Percentiles rank a stretch among this genome's conserved stretches.
Evolutionary conservation across 495 filamentous ascomycete species (phyloP).

Genomic region (Mytilinidion resinicola): DNA sequence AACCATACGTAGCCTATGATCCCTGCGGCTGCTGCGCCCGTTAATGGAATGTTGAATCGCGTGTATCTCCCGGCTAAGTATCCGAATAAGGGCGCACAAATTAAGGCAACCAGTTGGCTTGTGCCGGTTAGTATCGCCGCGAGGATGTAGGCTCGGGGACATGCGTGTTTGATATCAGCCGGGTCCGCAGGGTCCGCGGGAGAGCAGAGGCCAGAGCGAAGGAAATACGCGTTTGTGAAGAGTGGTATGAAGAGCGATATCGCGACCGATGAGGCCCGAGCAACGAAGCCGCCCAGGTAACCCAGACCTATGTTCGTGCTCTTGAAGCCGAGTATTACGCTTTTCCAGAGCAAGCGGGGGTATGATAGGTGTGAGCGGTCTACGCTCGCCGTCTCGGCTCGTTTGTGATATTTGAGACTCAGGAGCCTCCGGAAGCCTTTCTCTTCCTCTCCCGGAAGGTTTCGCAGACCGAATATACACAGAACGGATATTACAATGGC

Average conservation of each 20-base stretch:
- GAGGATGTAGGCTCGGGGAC: conserved; percentile 75
- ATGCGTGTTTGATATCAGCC: conserved; percentile 68
- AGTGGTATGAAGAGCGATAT: conserved; percentile 93
- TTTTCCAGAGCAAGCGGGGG: conserved; percentile 46
- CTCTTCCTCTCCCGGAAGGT: conserved; percentile 67
- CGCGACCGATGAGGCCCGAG: conserved; percentile 88
- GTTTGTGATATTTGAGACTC: conserved; percentile 10
- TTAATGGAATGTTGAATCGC: conserved; percentile 64
- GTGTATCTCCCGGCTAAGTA: conserved; percentile 60
- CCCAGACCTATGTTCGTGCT: conserved; percentile 74
- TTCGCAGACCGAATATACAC: conserved; percentile 74
- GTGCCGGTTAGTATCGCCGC: conserved; percentile 79
- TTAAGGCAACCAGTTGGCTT: conserved; percentile 76
- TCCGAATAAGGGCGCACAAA: conserved; percentile 82
- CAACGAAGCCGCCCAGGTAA: conserved; percentile 92
- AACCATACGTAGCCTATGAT: conserved; percentile 71
- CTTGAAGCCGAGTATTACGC: conserved; percentile 64
- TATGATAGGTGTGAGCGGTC: conserved; percentile 25
- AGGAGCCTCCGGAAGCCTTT: conserved; percentile 60
- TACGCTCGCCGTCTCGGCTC: not conserved
- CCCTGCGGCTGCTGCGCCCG: conserved; percentile 63
- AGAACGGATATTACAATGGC: conserved; percentile 63
- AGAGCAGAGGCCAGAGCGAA: conserved; percentile 68
- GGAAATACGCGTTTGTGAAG: conserved; percentile 84
- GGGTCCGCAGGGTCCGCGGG: conserved; percentile 42